Base-by-base conservation (phyloP, 1,284 basidiomycete species). In the Fomitopsis betulina region DNA sequence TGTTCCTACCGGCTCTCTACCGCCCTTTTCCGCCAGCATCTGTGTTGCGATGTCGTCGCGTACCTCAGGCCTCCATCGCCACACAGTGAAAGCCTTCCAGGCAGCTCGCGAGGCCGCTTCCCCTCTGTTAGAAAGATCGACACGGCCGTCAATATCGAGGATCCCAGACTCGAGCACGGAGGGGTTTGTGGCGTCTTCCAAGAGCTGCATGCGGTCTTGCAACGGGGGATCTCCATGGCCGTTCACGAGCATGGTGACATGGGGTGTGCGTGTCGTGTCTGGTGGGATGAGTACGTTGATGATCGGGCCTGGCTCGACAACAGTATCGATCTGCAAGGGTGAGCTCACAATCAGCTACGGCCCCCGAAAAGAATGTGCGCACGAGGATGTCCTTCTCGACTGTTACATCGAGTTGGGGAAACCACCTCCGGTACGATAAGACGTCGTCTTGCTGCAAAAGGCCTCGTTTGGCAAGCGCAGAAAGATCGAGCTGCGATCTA, bases 371-470 rank as follows among this genome's bases (percentile, higher is more conserved):
- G 55, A 30, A 25, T 8, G 23, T 12, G 19, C 35, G 13, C 6
- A 84, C 83, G 39, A 85, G 69, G 23, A 76, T 70, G 59, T 86
- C 84, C 62, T 84, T 85, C 67, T 83, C 80, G 12, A 85, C 70
- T 0, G 70, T 61, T 3, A 77, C 49, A 50, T 72, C 69, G 6
- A 74, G 53, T 1, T 60, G 63, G 0, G 73, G 57, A 61, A 85
- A 84, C 15, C 71, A 69, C 17, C 82, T 76, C 57, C 71, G 75
- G 65, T 83, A 82, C 0, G 76, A 75, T 15, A 86, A 71, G 12
- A 86, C 68, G 67, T 86, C 84, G 1, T 81, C 83, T 21, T 74
- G 74, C 47, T 73, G 72, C 27, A 85, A 58, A 9, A 83, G 71
- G 0, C 72, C 74, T 39, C 72, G 72, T 62, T 78, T 76, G 5